phyloP scores from a whole-genome alignment of 371 early-diverging fungal genomes.

The Parasitella parasitica region DNA sequence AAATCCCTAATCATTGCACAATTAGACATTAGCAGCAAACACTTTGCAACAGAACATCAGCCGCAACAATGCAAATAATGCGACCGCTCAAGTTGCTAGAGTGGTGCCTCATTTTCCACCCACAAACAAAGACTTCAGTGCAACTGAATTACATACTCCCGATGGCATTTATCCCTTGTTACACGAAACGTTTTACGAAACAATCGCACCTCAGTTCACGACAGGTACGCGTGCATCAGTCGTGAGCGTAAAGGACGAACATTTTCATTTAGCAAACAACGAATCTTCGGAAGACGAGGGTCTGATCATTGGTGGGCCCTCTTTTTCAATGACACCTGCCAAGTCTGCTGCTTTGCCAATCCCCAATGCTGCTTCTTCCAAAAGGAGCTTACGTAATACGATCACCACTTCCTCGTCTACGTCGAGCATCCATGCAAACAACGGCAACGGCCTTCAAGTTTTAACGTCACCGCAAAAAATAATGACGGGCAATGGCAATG shows the following conservation, averaged over 20 bases:
- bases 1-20: too few relatives aligned
- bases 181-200: constrained; percentile 50
- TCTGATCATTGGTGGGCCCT: background rate
- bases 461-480: constrained; percentile 20
- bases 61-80: constrained; percentile 4
- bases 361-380: constrained; percentile 31
- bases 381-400: constrained; percentile 1
- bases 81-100: background rate
- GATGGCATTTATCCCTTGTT: constrained; percentile 56
- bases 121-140: constrained; percentile 45
- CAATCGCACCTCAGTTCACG: constrained; percentile 50
- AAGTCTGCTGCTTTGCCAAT: constrained; percentile 41
- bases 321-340: constrained; percentile 13
- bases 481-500: constrained; percentile 3
- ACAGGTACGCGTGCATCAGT: constrained; percentile 50
- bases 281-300: constrained; percentile 19
- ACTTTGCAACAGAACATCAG: constrained; percentile 15
- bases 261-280: background rate
- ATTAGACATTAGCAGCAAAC: constrained; percentile 20
- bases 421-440: background rate
- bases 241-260: constrained; percentile 7
- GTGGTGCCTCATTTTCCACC: constrained; percentile 36
- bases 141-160: constrained; percentile 50
- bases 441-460: constrained; percentile 1
- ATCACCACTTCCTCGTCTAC: constrained; percentile 18